Base-by-base conservation (phyloP, 2,329 filamentous ascomycete genomes). In the Clarireedia monteithiana region DNA sequence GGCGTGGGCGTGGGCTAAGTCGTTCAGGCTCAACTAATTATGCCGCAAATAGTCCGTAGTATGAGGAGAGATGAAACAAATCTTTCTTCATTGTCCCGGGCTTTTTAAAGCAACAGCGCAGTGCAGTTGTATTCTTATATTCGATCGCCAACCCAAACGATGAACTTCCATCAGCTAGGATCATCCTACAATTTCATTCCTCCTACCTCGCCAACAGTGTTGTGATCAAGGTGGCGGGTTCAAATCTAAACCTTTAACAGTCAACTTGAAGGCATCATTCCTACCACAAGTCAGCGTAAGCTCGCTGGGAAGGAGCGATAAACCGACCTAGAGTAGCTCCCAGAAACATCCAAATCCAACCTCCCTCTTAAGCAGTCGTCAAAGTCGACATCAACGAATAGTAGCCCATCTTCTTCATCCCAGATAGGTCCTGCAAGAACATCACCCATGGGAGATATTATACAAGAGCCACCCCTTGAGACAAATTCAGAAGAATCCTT, bases 341-440 rank as follows among this genome's bases (percentile, higher is more conserved):
- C 91, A 2, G 83, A 89, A 39, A 89, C 84, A 73, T 96, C 91
- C 48, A 96, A 70, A 69, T 96, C 91, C 61, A 96, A 69, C 52
- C 89, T 76, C 0, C 91, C 91, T 9, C 89, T 78, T 62, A 91
- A 81, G 64, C 91, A 96, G 62, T 96, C 90, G 48, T 95, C 88
- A 65, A 96, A 86, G 66, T 96, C 90, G 3, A 91, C 85, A 61
- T 94, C 88, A 0, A 82, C 77, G 51, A 91, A 72, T 30, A 96
- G 69, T 0, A 82, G 80, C 4, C 82, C 77, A 55, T 85, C 72
- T 58, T 91, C 85, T 47, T 75, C 71, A 58, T 95, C 88, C 91
- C 91, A 96, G 57, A 94, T 75, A 0, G 91, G 91, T 0, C 88
- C 90, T 1, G 83, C 83, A 1, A 96, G 72, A 0, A 92, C 82